Evolutionary conservation across 352 stramenopile species (phyloP).

Genomic region (Globisporangium parvum): DNA sequence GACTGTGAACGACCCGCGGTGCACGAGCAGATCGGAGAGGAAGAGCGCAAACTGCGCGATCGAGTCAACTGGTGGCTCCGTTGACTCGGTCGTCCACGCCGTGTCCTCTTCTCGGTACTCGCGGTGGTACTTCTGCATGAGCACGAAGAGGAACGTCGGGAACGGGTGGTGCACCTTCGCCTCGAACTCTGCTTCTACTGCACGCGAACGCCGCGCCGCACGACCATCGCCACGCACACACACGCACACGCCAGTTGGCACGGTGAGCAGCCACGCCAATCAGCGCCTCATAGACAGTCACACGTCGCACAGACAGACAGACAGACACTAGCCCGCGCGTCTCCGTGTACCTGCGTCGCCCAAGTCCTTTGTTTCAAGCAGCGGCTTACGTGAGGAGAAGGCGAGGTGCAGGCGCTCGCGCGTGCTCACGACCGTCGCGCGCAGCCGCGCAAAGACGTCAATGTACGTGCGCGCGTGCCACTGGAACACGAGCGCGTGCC

Average conservation of each 20-base stretch:
- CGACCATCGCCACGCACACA: constrained; percentile 11
- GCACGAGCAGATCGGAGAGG: constrained; percentile 55
- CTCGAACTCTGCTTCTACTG: constrained; percentile 85
- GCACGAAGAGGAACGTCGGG: constrained; percentile 57
- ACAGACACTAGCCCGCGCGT: constrained; percentile 9
- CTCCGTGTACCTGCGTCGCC: constrained; percentile 43
- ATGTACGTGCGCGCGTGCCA: constrained; percentile 65
- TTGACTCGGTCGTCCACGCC: constrained; percentile 44
- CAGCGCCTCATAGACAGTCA: background rate
- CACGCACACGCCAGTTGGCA: constrained; percentile 8
- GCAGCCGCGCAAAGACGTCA: constrained; percentile 44
- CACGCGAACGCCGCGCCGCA: constrained; percentile 22
- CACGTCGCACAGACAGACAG: background rate
- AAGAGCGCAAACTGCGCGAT: constrained; percentile 78
- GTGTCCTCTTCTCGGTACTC: constrained; percentile 50
- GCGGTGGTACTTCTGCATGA: constrained; percentile 85
- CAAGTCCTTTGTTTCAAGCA: constrained; percentile 37
- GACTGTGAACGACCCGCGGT: constrained; percentile 46
- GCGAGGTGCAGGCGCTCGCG: constrained; percentile 37
- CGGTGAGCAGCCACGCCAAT: background rate
- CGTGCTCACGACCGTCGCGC: constrained; percentile 43
- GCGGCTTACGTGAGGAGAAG: constrained; percentile 18
- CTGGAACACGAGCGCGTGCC: constrained; percentile 64
- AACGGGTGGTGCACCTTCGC: constrained; percentile 74
- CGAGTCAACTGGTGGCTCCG: constrained; percentile 69